Conservation (phyloP, 1,284 basidiomycete genomes). For the Rhodotorula sp. region DNA sequence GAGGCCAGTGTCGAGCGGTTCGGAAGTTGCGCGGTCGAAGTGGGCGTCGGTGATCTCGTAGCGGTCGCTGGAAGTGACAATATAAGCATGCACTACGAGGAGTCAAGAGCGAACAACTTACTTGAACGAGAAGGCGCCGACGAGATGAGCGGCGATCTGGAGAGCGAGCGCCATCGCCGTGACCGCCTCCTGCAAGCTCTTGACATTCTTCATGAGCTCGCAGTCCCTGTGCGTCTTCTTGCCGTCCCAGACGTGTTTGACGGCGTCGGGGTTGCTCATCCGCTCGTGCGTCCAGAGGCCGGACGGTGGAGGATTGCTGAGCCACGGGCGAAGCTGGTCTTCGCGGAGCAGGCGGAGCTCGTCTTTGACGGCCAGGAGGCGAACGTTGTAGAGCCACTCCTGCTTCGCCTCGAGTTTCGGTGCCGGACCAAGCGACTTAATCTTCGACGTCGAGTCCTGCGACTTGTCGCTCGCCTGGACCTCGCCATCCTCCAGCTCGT, state of each 20-base stretch:
- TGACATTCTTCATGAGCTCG: slow-evolving; percentile 1
- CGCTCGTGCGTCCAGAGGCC: background rate
- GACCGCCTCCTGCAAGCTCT: slow-evolving; percentile 14
- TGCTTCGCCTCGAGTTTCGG: background rate
- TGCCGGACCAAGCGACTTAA: background rate
- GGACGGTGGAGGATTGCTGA: slow-evolving; percentile 11
- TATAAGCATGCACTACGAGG: no score
- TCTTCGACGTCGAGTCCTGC: background rate
- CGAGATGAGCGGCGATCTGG: slow-evolving; percentile 37
- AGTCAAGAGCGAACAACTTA: slow-evolving; percentile 10
- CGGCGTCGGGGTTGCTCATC: background rate
- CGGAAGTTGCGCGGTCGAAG: background rate
- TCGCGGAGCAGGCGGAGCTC: slow-evolving; percentile 15
- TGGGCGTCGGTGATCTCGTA: slow-evolving; percentile 17
- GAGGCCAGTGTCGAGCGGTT: background rate
- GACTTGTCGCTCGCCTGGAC: background rate
- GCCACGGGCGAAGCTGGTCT: slow-evolving; percentile 24
- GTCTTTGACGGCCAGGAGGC: slow-evolving; percentile 31
- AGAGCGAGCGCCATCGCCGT: slow-evolving; percentile 37
- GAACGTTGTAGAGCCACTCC: slow-evolving; percentile 9
- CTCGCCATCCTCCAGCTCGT: background rate
- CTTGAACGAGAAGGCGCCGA: slow-evolving; percentile 16
- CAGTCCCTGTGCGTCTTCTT: slow-evolving; percentile 4
- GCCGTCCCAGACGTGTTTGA: slow-evolving; percentile 23
- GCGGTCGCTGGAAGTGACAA: slow-evolving; percentile 17